phyloP scores from a whole-genome alignment of 257 asterid genomes.

The Voacanga thouarsii region DNA sequence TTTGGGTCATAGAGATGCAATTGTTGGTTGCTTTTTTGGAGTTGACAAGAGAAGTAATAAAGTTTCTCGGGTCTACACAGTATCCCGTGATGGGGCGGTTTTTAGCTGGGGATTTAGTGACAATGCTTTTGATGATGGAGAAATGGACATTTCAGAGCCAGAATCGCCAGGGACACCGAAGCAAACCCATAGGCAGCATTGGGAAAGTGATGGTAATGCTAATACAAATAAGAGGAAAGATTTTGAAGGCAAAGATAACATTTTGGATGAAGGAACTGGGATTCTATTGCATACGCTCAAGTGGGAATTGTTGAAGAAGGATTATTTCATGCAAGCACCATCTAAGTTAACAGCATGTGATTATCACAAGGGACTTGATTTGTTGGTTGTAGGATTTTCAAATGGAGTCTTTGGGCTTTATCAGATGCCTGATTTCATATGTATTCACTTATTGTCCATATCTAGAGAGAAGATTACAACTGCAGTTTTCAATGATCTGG shows the following conservation, averaged over 20 bases:
- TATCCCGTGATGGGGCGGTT: conserved; percentile 88
- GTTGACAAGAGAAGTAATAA: conserved; percentile 57
- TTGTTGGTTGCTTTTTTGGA: conserved; percentile 79
- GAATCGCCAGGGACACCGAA: conserved; percentile 88
- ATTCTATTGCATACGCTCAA: conserved; percentile 46
- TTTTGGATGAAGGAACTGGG: conserved; percentile 35
- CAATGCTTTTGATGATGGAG: conserved; percentile 24
- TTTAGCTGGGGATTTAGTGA: conserved; percentile 32
- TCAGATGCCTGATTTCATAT: conserved; percentile 93
- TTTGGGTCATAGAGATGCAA: conserved; percentile 77
- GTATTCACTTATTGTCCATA: conserved; percentile 77
- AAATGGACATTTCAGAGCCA: conserved; percentile 50
- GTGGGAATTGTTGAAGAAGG: conserved; percentile 78
- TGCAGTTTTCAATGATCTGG: conserved; percentile 75
- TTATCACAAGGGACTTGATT: conserved; percentile 82
- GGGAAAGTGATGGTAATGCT: conserved; percentile 27
- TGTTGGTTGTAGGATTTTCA: conserved; percentile 91
- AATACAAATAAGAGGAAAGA: conserved; percentile 53
- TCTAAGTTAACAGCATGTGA: conserved; percentile 74
- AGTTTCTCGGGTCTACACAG: conserved; percentile 51
- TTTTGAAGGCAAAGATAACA: conserved; percentile 38
- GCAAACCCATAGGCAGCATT: conserved; percentile 36
- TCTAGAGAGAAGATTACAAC: conserved; percentile 86
- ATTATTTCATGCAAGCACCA: conserved; percentile 78
- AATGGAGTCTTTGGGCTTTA: conserved; percentile 93